phyloP scores from a whole-genome alignment of 2,329 filamentous ascomycete genomes.

The Paraphaeosphaeria minitans region DNA sequence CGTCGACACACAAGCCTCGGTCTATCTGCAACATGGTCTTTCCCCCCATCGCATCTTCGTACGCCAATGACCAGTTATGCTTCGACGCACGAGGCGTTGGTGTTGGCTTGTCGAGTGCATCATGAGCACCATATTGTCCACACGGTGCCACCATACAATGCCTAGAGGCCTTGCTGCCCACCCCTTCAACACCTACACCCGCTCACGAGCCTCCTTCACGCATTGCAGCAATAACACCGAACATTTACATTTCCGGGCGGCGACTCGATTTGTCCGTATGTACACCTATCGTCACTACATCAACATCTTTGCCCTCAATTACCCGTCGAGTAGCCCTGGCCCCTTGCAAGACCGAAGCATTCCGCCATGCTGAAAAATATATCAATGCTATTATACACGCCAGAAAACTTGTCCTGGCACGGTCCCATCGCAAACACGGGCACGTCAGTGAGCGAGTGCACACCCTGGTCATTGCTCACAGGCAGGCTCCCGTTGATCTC shows the following conservation, averaged over 20 bases:
- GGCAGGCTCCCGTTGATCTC: constrained; percentile 77
- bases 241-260: constrained; percentile 7
- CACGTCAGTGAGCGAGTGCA: constrained; percentile 48
- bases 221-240: not conserved
- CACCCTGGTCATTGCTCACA: constrained; percentile 63
- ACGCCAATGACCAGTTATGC: not conserved
- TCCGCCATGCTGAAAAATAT: constrained; percentile 76
- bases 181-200: not conserved
- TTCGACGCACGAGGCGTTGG: not conserved
- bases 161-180: not conserved
- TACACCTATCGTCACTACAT: not conserved
- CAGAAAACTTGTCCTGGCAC: constrained; percentile 76
- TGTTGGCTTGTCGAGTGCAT: not conserved
- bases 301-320: not conserved
- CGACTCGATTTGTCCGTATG: not conserved
- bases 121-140: not conserved
- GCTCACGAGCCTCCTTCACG: not conserved
- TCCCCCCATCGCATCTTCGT: not conserved
- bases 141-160: not conserved
- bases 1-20: not conserved
- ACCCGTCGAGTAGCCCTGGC: constrained; percentile 15
- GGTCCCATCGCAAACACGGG: constrained; percentile 76
- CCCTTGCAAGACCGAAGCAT: constrained; percentile 60
- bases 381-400: constrained; percentile 72
- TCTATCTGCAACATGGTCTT: not conserved